These are phyloP conservation scores for Colletotrichum viniferum DNA, from an alignment of 2,329 filamentous ascomycete species.

Conservation along the genomic window DNA sequence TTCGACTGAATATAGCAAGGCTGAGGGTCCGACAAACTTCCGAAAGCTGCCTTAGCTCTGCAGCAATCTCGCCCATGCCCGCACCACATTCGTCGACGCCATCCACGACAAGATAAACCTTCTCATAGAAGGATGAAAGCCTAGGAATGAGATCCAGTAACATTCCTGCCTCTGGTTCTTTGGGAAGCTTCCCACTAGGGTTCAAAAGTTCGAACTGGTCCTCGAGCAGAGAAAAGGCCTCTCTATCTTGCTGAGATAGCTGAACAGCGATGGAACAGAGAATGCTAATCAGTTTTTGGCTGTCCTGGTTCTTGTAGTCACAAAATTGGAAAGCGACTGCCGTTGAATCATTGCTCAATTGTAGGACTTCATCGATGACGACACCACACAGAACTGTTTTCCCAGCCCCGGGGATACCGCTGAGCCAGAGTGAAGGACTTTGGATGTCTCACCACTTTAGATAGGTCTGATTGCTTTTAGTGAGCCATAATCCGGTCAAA, in stretches of 20 bases:
- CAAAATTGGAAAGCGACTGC: background rate
- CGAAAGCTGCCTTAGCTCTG: background rate
- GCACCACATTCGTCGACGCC: background rate
- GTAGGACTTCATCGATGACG: background rate
- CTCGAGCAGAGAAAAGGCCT: background rate
- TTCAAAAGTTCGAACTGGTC: background rate
- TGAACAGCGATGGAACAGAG: background rate
- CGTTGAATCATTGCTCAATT: background rate
- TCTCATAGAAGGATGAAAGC: background rate
- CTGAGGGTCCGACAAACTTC: fast-evolving
- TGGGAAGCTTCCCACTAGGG: background rate
- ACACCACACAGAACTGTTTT: background rate
- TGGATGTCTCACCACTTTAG: background rate
- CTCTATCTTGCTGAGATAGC: background rate
- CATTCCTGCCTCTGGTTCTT: background rate
- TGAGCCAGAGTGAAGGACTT: background rate
- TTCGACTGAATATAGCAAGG: background rate
- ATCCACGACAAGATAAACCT: background rate
- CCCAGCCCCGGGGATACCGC: background rate
- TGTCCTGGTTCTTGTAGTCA: background rate
- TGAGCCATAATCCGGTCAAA: background rate
- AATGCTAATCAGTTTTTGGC: background rate
- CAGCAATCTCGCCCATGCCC: background rate
- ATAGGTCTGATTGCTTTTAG: background rate
- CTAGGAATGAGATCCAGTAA: fast-evolving